Evolutionary conservation across 2,329 filamentous ascomycete species (phyloP).

Genomic region (Penicillium sp.): DNA sequence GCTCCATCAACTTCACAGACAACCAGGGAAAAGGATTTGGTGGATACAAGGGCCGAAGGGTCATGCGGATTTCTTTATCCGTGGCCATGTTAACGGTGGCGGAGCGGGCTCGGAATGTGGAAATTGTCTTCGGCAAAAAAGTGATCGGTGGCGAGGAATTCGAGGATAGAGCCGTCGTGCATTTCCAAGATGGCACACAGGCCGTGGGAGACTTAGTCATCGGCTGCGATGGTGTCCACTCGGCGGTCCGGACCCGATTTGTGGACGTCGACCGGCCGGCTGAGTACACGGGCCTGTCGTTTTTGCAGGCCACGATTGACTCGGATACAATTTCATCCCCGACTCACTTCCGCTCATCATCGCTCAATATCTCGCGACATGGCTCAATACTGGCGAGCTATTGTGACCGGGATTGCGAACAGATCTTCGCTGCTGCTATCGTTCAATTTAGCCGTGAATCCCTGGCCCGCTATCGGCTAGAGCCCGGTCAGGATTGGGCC

Average conservation of each 20-base stretch:
- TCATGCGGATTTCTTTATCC: conserved; percentile 45
- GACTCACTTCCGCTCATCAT: conserved; percentile 42
- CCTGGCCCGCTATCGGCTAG: conserved; percentile 26
- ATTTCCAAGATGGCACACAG: conserved; percentile 40
- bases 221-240: conserved; percentile 47
- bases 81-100: conserved; percentile 43
- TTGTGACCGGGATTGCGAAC: conserved; percentile 35
- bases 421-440: conserved; percentile 44
- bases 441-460: conserved; percentile 37
- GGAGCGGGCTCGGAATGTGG: conserved; percentile 37
- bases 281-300: conserved; percentile 45
- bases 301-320: conserved; percentile 38
- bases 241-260: conserved; percentile 37
- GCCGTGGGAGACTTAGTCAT: conserved; percentile 40
- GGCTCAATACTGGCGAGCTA: conserved; percentile 45
- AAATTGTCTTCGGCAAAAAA: conserved; percentile 46
- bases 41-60: conserved; percentile 43
- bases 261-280: conserved; percentile 39
- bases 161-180: conserved; percentile 32
- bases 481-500: conserved; percentile 36
- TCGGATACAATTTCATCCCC: conserved; percentile 24
- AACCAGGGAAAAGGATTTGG: conserved; percentile 39
- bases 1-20: conserved; percentile 41
- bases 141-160: conserved; percentile 38
- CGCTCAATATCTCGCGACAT: conserved; percentile 41